Evolutionary conservation across 345 rosid species (phyloP), one percentile per base, ranked within the genome.

Genomic region (Eutrema yunnanense): DNA sequence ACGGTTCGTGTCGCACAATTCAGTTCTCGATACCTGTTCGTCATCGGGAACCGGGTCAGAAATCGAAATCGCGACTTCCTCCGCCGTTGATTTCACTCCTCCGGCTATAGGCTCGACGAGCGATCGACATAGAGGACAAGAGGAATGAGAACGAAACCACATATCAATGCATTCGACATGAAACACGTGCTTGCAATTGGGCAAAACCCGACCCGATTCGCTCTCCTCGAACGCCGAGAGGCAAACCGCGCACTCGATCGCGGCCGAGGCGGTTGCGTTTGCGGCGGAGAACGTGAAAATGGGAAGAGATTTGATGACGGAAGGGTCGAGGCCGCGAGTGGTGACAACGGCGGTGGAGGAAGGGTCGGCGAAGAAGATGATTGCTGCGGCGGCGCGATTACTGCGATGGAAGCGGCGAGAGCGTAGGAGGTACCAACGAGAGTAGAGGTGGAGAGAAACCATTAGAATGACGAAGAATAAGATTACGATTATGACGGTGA

Each of bases 71-170:
- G 63, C 76, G 33, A 78, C 51, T 33, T 78, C 75, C 48, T 48
- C 61, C 47, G 16, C 54, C 64, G 9, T 6, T 19, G 9, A 16
- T 32, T 0, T 65, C 75, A 27, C 6, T 6, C 6, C 26, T 1
- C 48, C 65, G 34, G 44, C 42, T 14, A 67, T 56, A 29, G 80
- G 69, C 37, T 88, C 93, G n/a, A 95, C 96, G 3, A 89, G 81
- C 4, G 86, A 76, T 22, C 99, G 91, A 44, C 99, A 95, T 16
- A 95, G 90, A 22, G 98, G 99, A 72, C 97, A 94, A 1, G 95
- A 89, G 40, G 89, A 81, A 70, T 94, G 98, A 32, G 97, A 85
- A 53, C 83, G 90, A 74, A 95, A 90, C 98, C 99, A 95, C 99
- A 92, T 92, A 70, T 95, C 98, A 8, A 92, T 90, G 22, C 98